phyloP scores from a whole-genome alignment of 345 rosid genomes.

The Mangifera indica region DNA sequence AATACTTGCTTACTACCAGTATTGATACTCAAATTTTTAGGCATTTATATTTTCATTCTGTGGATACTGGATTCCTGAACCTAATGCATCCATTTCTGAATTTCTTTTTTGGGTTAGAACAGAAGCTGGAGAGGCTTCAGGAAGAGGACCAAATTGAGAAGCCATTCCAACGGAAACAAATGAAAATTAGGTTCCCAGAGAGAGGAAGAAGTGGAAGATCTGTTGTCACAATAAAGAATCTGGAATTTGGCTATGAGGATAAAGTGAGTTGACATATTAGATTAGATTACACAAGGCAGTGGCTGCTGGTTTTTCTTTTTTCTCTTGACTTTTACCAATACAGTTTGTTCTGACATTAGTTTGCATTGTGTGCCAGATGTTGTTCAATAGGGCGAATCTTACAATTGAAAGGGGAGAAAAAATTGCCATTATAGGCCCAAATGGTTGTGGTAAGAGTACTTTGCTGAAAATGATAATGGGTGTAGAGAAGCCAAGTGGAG shows the following conservation, averaged over 20 bases:
- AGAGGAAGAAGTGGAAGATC: constrained; percentile 88
- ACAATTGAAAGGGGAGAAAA: constrained; percentile 85
- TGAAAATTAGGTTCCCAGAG: constrained; percentile 96
- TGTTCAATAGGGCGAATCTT: constrained; percentile 75
- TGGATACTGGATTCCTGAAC: constrained; percentile 13
- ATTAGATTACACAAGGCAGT: neutral
- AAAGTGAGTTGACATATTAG: constrained; percentile 46
- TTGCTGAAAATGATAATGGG: constrained; percentile 85
- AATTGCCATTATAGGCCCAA: constrained; percentile 87
- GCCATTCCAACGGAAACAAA: constrained; percentile 85
- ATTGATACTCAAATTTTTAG: neutral
- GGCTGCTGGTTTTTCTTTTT: neutral
- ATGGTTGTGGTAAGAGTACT: constrained; percentile 95
- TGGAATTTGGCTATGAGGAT: constrained; percentile 73
- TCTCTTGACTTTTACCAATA: neutral
- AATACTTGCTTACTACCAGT: neutral
- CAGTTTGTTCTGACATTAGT: constrained; percentile 15
- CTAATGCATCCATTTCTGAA: neutral
- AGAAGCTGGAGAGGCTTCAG: constrained; percentile 86
- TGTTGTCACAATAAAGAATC: constrained; percentile 59
- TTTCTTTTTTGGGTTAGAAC: constrained; percentile 18
- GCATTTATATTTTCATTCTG: constrained; percentile 10
- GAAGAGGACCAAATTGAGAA: constrained; percentile 84
- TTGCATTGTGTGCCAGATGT: constrained; percentile 44
- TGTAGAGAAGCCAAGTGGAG: constrained; percentile 62